Base-by-base conservation (phyloP, 2,329 filamentous ascomycete genomes). In the Falciphora oryzae region DNA sequence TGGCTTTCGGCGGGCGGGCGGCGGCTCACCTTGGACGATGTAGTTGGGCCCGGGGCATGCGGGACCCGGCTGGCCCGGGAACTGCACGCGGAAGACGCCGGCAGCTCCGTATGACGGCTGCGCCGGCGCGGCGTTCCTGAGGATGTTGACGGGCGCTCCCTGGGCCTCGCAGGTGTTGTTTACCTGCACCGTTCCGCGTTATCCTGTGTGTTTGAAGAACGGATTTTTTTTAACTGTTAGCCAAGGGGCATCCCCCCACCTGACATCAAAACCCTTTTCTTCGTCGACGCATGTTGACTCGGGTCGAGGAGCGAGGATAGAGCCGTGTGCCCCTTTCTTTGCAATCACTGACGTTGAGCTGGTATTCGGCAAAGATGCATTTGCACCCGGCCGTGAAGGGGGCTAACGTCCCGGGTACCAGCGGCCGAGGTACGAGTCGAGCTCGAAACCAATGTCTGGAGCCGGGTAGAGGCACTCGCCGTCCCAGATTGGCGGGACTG, bases 21-120 rank as follows among this genome's bases (percentile, higher is more conserved):
- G 29, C 14, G 50, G 59, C 65, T 18, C 63, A 73, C 72, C 70
- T 63, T 75, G 73, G 4, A 74, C 72, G 38, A 74, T 72, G 66
- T 74, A 75, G 65, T 75, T 74, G n/a, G 73, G 73, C 0, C 73
- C 73, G 18, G 71, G 67, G 66, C 73, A 75, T 13, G 67, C 66
- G 7, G 71, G 70, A 0, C 68, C 66, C 3, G 71, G 70, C 69
- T 74, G 69, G 13, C 69, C 68, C 22, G 72, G 72, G 65, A 75
- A 75, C 63, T 73, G 71, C 5, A 75, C 73, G 16, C 71, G 70
- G 57, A 74, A 71, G 11, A 69, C 72, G 10, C 72, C 73, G 22
- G 68, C 67, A 53, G 70, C 68, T 2, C 73, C 73, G 65, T 75
- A 75, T 2, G 68, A 63, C 2, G 71, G 66, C 28, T 69, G 69